Evolutionary conservation across 495 filamentous ascomycete species (phyloP).

Genomic region (Xanthoparmelia taractica): DNA sequence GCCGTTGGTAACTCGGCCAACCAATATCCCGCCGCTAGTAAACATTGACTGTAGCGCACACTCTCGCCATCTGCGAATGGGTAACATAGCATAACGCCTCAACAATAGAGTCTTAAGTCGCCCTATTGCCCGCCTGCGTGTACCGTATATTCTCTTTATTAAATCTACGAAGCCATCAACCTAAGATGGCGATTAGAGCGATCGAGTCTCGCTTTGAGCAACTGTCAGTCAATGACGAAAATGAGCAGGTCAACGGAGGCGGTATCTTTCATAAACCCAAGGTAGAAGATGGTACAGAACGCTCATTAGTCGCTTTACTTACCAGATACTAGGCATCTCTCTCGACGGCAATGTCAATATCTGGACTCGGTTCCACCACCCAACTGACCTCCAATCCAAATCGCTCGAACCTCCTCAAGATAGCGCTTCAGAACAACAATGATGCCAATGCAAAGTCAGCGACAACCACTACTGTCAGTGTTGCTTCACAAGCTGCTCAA

Average conservation of each 20-base stretch:
- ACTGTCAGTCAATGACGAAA: slow-evolving; percentile 75
- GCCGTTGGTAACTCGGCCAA: background rate
- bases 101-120: background rate
- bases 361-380: slow-evolving; percentile 44
- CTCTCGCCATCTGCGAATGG: background rate
- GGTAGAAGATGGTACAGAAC: slow-evolving; percentile 36
- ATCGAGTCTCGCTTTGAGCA: slow-evolving; percentile 77
- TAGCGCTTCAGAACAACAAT: slow-evolving; percentile 69
- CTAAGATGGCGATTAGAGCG: slow-evolving; percentile 48
- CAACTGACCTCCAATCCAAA: slow-evolving; percentile 52
- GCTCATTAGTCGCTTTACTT: background rate
- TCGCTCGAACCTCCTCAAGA: slow-evolving; percentile 66
- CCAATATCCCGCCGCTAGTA: background rate
- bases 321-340: slow-evolving; percentile 33
- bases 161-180: background rate
- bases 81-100: background rate
- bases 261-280: slow-evolving; percentile 58
- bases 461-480: slow-evolving; percentile 52
- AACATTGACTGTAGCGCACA: background rate
- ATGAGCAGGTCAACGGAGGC: slow-evolving; percentile 47
- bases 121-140: too few relatives aligned
- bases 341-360: slow-evolving; percentile 45
- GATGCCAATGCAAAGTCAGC: slow-evolving; percentile 48
- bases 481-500: slow-evolving; percentile 60
- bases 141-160: too few relatives aligned